These are phyloP conservation scores for Cordyceps cateniannulata DNA, from an alignment of 2,329 filamentous ascomycete genomes.

Conservation along the genomic window DNA sequence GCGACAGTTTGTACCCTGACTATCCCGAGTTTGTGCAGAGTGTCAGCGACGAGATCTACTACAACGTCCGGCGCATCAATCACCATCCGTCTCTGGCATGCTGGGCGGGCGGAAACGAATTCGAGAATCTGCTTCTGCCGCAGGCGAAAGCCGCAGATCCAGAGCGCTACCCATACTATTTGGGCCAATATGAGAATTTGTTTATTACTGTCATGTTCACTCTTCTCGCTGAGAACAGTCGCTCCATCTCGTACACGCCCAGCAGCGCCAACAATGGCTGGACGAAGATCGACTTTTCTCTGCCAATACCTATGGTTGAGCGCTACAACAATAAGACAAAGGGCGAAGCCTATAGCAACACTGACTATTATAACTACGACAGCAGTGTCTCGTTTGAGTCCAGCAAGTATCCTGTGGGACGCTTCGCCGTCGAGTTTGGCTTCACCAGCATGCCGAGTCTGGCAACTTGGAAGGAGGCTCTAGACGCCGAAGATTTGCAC, in stretches of 20 bases:
- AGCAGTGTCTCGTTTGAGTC: neutral
- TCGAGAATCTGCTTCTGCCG: conserved; percentile 48
- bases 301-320: conserved; percentile 11
- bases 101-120: conserved; percentile 53
- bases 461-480: conserved; percentile 6
- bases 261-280: conserved; percentile 11
- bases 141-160: neutral
- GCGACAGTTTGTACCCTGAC: conserved; percentile 53
- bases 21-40: conserved; percentile 48
- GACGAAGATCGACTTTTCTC: conserved; percentile 7
- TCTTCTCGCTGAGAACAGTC: conserved; percentile 3
- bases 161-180: neutral
- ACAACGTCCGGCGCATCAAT: conserved; percentile 55
- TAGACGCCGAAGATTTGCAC: conserved; percentile 6
- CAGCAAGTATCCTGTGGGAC: neutral
- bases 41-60: conserved; percentile 46
- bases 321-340: conserved; percentile 11
- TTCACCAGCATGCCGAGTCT: conserved; percentile 12
- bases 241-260: conserved; percentile 7
- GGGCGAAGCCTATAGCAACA: conserved; percentile 3
- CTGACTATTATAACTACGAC: conserved; percentile 12
- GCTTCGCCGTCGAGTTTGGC: conserved; percentile 9
- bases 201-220: conserved; percentile 8
- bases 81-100: conserved; percentile 51
- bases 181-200: conserved; percentile 8